Base-by-base conservation (phyloP, 225 moss, liverwort and hornwort species). In the Bryoerythrophyllum caledonicum region DNA sequence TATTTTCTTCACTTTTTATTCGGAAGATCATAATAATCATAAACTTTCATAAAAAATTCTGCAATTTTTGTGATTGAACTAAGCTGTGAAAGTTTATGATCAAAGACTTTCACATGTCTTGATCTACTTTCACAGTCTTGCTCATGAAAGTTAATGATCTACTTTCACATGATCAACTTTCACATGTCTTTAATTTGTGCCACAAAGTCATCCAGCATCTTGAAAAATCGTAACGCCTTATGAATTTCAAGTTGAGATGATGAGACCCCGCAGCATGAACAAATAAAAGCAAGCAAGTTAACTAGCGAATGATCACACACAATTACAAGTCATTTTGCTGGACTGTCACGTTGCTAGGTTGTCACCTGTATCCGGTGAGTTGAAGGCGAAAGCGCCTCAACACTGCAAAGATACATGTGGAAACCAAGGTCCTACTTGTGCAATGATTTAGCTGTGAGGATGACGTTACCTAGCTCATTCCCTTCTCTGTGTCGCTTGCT, bases 381-480 rank as follows among this genome's bases (percentile, higher is more conserved):
- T 7, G 20, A 2, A 2, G 32, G 14, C 35, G 34, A 35, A 69
- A 54, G 32, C 23, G 35, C 23, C 35, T 32, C 32, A 32, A 32
- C 32, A 32, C 32, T 32, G 16, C 54, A 23, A 15, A 34, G 0
- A 68, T n/a, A 54, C 15, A 32, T 32, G n/a, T 32, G 49, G 49
- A 67, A 51, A 30, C 3, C n/a, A 51, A 67, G 20, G n/a, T 68
- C 30, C 19, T 30, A 68, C 68, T 30, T 68, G 68, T 88, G 74
- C 63, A 92, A 72, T 60, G 87, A 88, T 37, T 90, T 87, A 16
- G 87, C 82, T n/a, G 92, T 83, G 16, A 90, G 87, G 70, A 84
- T 84, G 46, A 84, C 86, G 73, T 92, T 90, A 67, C 79, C 81
- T 49, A 89, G 60, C 37, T 79, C 83, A 68, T 78, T 84, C 48